Base-by-base conservation (phyloP, 495 filamentous ascomycete genomes). In the Trichodelitschia bisporula region DNA sequence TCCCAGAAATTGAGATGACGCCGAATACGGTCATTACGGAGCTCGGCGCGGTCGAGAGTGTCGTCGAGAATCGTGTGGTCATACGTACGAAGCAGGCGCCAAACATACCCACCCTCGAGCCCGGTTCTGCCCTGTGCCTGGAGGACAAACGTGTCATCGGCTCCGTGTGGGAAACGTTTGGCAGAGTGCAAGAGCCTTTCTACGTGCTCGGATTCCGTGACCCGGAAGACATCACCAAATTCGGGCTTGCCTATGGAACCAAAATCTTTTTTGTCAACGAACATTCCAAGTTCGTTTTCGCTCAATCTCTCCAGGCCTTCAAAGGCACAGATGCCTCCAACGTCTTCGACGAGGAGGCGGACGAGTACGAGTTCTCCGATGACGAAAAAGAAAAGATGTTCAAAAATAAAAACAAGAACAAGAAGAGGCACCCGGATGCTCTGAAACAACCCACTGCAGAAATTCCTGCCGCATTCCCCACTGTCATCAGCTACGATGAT, bases 321-420 rank as follows among this genome's bases (percentile, higher is more conserved):
- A 93, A 89, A 49, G 75, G 75, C 34, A 78, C 78, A 11, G 86
- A 97, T 51, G 84, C 86, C 0, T 89, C 78, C 23, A 92, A 93
- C 43, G 56, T 89, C 32, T 69, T 89, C 45, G 86, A 97, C 40
- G 86, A 97, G 43, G 84, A 93, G 50, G 64, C 51, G 1, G 74
- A 72, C 15, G 83, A 93, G 44, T 60, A 77, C 19, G 86, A 93
- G 42, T 95, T 93, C 43, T 92, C 82, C 0, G 86, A 95, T 39
- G 86, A 97, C 38, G 86, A 95, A 53, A 73, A 74, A 14, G 86
- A 95, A 47, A 71, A 69, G 4, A 77, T 82, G 40, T 64, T 77
- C 45, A 89, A 74, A 55, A 54, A 57, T 29, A 41, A 53, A 40
- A 40, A 55, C 2, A 75, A 68, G n/a, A 19, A 23, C 11, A 37